phyloP scores from a whole-genome alignment of 2,329 filamentous ascomycete species.

The Penicillium palitans region DNA sequence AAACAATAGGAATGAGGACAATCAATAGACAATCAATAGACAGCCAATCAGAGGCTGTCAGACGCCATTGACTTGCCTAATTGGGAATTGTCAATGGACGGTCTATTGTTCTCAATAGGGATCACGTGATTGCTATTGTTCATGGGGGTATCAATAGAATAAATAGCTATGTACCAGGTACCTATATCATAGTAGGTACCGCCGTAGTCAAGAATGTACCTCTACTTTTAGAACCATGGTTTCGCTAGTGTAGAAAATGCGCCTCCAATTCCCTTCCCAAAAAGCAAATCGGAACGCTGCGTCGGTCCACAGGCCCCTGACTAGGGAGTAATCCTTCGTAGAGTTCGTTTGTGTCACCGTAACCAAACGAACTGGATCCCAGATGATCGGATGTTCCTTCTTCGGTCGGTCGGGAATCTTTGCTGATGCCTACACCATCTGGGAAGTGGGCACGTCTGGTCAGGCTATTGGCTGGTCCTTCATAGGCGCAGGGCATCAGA shows the following conservation, averaged over 20 bases:
- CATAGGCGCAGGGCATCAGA: conserved; percentile 5
- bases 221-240: neutral
- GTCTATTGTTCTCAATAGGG: conserved; percentile 12
- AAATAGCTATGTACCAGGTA: conserved; percentile 3
- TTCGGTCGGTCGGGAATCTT: conserved; percentile 7
- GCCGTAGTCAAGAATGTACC: neutral
- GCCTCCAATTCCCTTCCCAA: conserved; percentile 22
- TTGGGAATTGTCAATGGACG: conserved; percentile 6
- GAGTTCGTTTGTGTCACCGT: conserved; percentile 19
- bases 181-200: neutral
- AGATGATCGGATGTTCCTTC: conserved; percentile 15
- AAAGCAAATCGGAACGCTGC: conserved; percentile 25
- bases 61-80: conserved; percentile 6
- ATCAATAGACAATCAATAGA: conserved; percentile 10
- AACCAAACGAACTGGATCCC: conserved; percentile 13
- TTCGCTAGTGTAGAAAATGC: conserved; percentile 16
- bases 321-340: conserved; percentile 21
- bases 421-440: conserved; percentile 13
- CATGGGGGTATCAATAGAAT: conserved; percentile 4
- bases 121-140: conserved; percentile 13
- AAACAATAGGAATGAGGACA: conserved; percentile 9
- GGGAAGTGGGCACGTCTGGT: conserved; percentile 9
- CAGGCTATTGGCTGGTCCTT: conserved; percentile 15
- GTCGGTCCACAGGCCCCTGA: conserved; percentile 20
- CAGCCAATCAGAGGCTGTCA: conserved; percentile 5